Conservation (phyloP, 805 yeast species). For the Wickerhamiella qilinensis region DNA sequence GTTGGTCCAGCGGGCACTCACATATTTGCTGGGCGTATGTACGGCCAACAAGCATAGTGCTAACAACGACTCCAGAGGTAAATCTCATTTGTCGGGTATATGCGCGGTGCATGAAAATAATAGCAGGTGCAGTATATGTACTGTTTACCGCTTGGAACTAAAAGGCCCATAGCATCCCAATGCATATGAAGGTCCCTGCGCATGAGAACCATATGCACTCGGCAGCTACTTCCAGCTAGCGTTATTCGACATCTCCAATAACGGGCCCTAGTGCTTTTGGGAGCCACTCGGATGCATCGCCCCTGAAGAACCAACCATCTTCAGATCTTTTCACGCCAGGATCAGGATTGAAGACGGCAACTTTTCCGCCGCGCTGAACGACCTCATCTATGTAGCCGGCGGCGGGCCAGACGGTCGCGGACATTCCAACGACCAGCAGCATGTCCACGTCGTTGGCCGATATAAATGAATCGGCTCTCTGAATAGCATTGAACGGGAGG, state of each 20-base stretch:
- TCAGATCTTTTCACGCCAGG: conserved; percentile 22
- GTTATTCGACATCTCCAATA: conserved; percentile 10
- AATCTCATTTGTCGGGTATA: too few relatives aligned
- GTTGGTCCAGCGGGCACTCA: neutral
- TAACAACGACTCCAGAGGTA: too few relatives aligned
- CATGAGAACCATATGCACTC: too few relatives aligned
- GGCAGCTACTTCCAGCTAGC: too few relatives aligned
- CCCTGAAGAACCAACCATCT: conserved; percentile 54
- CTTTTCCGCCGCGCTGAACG: conserved; percentile 53
- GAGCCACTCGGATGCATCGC: conserved; percentile 61
- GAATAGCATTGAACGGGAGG: conserved; percentile 46
- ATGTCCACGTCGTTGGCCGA: conserved; percentile 44
- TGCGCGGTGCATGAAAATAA: too few relatives aligned
- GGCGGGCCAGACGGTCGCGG: conserved; percentile 82
- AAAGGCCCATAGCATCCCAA: too few relatives aligned
- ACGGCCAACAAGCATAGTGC: neutral
- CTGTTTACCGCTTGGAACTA: too few relatives aligned
- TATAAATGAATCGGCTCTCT: conserved; percentile 55
- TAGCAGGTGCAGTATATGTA: too few relatives aligned
- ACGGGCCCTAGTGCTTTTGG: conserved; percentile 47
- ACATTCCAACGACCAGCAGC: conserved; percentile 70
- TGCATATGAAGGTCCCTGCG: too few relatives aligned
- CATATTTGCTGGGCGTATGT: neutral
- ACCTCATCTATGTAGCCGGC: conserved; percentile 78
- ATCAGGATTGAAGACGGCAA: conserved; percentile 62